Percentiles rank a stretch among this genome's conserved stretches.
Conservation (phyloP, 768 basidiomycete species). For the Hypholoma fasciculare region DNA sequence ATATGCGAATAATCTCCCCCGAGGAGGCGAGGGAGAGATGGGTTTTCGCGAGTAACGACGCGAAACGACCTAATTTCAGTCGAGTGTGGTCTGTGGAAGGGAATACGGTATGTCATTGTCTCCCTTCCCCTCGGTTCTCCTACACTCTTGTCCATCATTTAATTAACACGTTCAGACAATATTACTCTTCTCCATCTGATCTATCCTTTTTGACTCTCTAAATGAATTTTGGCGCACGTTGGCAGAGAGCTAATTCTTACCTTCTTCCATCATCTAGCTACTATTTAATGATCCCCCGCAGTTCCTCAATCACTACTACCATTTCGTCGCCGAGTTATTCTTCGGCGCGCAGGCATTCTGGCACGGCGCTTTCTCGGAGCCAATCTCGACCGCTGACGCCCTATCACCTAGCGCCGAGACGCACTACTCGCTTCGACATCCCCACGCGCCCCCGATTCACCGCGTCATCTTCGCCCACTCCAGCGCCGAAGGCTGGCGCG, state of each 20-base stretch:
- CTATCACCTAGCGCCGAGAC: constrained; percentile 5
- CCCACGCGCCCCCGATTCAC: constrained; percentile 52
- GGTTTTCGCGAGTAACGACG: constrained; percentile 35
- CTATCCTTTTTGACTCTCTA: no score
- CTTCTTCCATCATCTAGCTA: constrained; percentile 30
- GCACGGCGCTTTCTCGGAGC: constrained; percentile 49
- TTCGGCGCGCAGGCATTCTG: constrained; percentile 78
- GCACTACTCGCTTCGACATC: constrained; percentile 19
- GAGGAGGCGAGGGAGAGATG: constrained; percentile 62
- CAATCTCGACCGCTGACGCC: constrained; percentile 11
- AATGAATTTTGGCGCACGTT: no score
- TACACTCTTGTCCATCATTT: no score
- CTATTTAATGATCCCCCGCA: constrained; percentile 71
- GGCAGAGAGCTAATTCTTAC: no score
- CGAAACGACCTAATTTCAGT: constrained; percentile 26
- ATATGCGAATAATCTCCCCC: constrained; percentile 63
- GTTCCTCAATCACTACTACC: constrained; percentile 87
- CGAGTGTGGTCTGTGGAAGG: constrained; percentile 70
- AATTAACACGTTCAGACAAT: no score
- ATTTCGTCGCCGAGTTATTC: constrained; percentile 81
- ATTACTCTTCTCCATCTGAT: no score
- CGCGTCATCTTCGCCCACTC: constrained; percentile 74
- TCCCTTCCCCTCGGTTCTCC: no score
- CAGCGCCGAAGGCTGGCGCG: constrained; percentile 66
- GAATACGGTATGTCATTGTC: constrained; percentile 55